A percentile compares a stretch with the other conserved stretches of the same genome.
These are phyloP conservation scores for Veloporphyrellus conicus DNA, from an alignment of 1,284 basidiomycete genomes.

Conservation along the genomic window DNA sequence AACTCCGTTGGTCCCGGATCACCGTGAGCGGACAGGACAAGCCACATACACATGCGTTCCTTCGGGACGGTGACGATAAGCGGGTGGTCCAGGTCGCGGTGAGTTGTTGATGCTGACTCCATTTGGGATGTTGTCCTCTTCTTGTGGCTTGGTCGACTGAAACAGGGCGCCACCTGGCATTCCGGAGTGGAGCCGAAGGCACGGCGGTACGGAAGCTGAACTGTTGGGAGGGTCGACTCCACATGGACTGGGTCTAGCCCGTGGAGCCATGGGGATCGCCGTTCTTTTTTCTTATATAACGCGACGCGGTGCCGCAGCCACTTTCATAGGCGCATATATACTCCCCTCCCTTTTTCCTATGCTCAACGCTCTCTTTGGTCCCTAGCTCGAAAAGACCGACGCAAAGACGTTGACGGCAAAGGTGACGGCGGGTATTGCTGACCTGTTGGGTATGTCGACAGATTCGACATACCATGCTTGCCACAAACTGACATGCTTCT, in stretches of 20 bases:
- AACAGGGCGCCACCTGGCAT: conserved; percentile 11
- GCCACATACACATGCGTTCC: conserved; percentile 78
- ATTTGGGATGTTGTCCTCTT: background rate
- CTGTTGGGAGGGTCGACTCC: conserved; percentile 12
- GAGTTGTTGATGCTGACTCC: conserved; percentile 12
- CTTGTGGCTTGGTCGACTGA: conserved; percentile 1
- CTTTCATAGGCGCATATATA: background rate
- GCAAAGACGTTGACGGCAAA: conserved; percentile 59
- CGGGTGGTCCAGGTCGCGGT: conserved; percentile 64
- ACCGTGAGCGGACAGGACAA: conserved; percentile 45
- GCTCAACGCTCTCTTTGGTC: background rate
- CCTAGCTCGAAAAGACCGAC: conserved; percentile 55
- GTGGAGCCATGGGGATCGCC: conserved; percentile 18
- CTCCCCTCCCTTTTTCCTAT: background rate
- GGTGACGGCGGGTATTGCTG: conserved; percentile 68
- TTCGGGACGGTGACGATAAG: conserved; percentile 89
- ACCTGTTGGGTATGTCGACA: conserved; percentile 66
- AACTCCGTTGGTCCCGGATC: conserved; percentile 86
- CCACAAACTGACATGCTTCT: background rate
- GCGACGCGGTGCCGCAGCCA: background rate
- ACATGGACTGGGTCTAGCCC: conserved; percentile 21
- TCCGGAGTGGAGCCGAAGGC: conserved; percentile 21
- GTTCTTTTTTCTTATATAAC: conserved; percentile 14
- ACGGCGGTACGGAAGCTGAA: background rate
- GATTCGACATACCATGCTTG: background rate